A percentile compares a stretch with the other conserved stretches of the same genome.
Evolutionary conservation across 2,329 filamentous ascomycete species (phyloP).

Genomic region (Sodiomyces alkalinus): DNA sequence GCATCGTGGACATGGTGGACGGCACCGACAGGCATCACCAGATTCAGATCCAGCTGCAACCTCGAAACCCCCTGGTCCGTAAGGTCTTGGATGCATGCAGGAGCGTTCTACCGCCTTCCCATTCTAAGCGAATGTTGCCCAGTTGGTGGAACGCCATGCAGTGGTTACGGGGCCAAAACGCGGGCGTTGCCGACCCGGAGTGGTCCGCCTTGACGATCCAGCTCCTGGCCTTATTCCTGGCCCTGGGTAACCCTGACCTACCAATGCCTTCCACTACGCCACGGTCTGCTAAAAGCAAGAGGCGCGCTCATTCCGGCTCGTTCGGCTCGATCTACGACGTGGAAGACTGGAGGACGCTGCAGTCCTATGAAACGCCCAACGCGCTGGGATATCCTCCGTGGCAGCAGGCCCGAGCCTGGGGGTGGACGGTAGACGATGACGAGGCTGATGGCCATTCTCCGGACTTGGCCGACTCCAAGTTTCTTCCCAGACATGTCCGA

Average conservation of each 20-base stretch:
- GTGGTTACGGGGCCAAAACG: constrained; percentile 43
- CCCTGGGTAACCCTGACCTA: constrained; percentile 11
- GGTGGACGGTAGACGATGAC: constrained; percentile 51
- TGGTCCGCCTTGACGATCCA: constrained; percentile 55
- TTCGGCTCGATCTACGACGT: constrained; percentile 19
- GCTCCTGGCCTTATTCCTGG: constrained; percentile 48
- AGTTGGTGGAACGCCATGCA: constrained; percentile 62
- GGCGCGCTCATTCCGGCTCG: constrained; percentile 18
- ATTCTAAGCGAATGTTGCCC: constrained; percentile 45
- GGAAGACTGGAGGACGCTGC: constrained; percentile 32
- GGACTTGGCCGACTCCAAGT: constrained; percentile 16
- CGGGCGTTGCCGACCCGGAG: constrained; percentile 37
- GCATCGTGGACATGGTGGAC: constrained; percentile 52
- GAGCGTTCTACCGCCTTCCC: constrained; percentile 44
- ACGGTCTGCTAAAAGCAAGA: constrained; percentile 17
- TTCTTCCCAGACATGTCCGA: constrained; percentile 35
- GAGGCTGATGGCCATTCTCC: constrained; percentile 14
- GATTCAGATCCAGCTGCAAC: constrained; percentile 51
- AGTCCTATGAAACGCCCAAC: constrained; percentile 28
- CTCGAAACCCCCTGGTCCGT: constrained; percentile 44
- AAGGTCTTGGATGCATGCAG: constrained; percentile 46
- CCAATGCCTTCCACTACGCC: constrained; percentile 10
- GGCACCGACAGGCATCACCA: constrained; percentile 47
- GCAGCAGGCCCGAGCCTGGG: constrained; percentile 52
- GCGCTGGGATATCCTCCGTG: constrained; percentile 36